These are phyloP conservation scores for Termitomyces sp. DNA, from an alignment of 768 basidiomycete species.

Conservation along the genomic window DNA sequence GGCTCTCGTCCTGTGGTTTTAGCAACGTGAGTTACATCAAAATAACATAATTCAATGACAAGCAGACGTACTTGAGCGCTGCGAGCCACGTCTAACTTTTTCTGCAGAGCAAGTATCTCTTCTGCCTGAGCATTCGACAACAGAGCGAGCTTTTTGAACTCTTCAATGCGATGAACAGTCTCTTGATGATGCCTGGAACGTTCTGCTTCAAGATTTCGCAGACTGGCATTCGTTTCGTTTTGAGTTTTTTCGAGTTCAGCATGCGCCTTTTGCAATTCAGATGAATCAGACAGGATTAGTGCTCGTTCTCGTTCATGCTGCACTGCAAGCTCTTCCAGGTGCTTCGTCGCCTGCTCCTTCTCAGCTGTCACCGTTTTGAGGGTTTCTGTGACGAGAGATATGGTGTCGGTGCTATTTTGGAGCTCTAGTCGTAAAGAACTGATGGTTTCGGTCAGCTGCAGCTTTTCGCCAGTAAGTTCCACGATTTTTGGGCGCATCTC, in stretches of 20 bases:
- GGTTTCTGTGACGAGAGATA: conserved; percentile 55
- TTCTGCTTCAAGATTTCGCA: conserved; percentile 59
- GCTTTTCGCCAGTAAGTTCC: conserved; percentile 66
- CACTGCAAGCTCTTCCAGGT: conserved; percentile 37
- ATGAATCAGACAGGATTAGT: conserved; percentile 40
- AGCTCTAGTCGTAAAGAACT: conserved; percentile 49
- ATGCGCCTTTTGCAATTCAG: conserved; percentile 60
- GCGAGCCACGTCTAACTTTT: conserved; percentile 43
- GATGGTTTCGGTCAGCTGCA: conserved; percentile 62
- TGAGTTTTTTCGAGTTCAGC: conserved; percentile 58
- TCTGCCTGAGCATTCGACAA: conserved; percentile 42
- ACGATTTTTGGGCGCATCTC: conserved; percentile 85
- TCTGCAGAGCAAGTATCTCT: conserved; percentile 45
- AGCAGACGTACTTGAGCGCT: conserved; percentile 28
- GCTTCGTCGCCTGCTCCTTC: conserved; percentile 38
- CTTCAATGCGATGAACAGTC: conserved; percentile 46
- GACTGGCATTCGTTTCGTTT: conserved; percentile 42
- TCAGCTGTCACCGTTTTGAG: conserved; percentile 50
- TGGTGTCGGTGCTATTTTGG: conserved; percentile 48
- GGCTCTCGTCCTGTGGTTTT: conserved; percentile 47
- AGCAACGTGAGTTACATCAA: not conserved
- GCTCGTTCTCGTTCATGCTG: conserved; percentile 48
- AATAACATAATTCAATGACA: not conserved
- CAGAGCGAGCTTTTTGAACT: conserved; percentile 48
- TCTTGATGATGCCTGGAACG: conserved; percentile 55